Evolutionary conservation across 1,139 yeast genomes (phyloP), one percentile per base, ranked within the genome.

Genomic region (Blastobotrys proliferans): DNA sequence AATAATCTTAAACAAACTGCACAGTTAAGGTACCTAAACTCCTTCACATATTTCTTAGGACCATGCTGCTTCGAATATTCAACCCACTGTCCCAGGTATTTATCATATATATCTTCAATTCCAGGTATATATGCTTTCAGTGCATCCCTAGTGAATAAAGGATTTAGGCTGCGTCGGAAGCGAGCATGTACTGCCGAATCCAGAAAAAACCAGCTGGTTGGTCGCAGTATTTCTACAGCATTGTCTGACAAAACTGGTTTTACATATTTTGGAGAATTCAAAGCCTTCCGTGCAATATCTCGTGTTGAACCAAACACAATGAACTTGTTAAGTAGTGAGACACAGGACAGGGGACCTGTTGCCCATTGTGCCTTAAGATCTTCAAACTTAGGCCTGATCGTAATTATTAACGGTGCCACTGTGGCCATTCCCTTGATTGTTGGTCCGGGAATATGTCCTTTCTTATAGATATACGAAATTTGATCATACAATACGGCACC

Each of bases 241-340:
- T 87, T 97, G 62, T 92, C 98, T 51, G 92, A 98, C 49, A 92
- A 95, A 71, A 97, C 92, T 4, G 98, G 98, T 64, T 88, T 87
- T 48, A 87, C 97, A 61, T 73, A 92, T 46, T 77, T 74, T 27
- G 97, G 95, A 22, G 94, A 80, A 57, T 79, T 81, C 56, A 92
- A 74, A 50, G 88, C 81, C 60, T 92, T 92, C 65, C 97, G 79
- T 19, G 97, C 84, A 53, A 92, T 73, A 55, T 90, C 97, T 59
- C 96, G 79, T 31, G 84, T 75, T 6, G 94, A 81, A 8, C 97
- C 97, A 66, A 92, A 87, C 45, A 92, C 94, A 38, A 92, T 97
- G 61, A 92, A 92, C 69, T 92, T 90, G 72, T 92, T 97, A 75
- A 92, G 92, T 51, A 92, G 94, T 2, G 97, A 87, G 41, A 92